Conservation (phyloP, 164 flowering plant species). For the Aristolochia fimbriata region DNA sequence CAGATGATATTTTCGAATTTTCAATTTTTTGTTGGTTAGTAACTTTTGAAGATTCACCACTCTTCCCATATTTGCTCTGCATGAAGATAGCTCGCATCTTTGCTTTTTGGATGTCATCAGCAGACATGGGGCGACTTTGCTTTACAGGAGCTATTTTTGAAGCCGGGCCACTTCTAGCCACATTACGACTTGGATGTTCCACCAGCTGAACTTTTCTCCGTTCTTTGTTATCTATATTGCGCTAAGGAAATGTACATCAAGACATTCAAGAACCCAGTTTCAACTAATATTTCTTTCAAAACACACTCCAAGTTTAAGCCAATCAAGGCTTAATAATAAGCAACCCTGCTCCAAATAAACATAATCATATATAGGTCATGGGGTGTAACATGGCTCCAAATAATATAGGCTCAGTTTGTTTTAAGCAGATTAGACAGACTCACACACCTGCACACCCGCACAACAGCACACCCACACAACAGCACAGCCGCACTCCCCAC, state of each 20-base stretch:
- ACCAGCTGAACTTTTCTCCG: constrained; percentile 81
- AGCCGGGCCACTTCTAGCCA: constrained; percentile 40
- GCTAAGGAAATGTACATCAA: constrained; percentile 34
- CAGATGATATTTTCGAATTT: constrained; percentile 2
- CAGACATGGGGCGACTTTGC: constrained; percentile 86
- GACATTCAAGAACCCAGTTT: background rate
- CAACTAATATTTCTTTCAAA: too few species aligned
- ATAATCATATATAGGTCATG: too few species aligned
- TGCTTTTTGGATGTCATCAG: constrained; percentile 97
- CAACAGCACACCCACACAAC: too few species aligned
- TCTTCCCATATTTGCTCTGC: constrained; percentile 73
- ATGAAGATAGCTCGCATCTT: constrained; percentile 79
- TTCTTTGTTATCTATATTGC: constrained; percentile 50
- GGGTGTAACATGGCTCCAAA: too few species aligned
- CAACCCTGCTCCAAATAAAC: too few species aligned
- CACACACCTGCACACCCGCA: too few species aligned
- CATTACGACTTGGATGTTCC: constrained; percentile 77
- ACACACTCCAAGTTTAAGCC: too few species aligned
- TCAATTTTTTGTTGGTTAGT: constrained; percentile 14
- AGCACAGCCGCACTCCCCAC: too few species aligned
- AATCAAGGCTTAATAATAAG: too few species aligned
- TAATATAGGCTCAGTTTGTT: too few species aligned
- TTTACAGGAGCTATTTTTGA: constrained; percentile 32
- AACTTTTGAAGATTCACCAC: constrained; percentile 21
- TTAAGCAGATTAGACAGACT: too few species aligned